These are phyloP conservation scores for Alternaria triticimaculans DNA, from an alignment of 2,329 filamentous ascomycete genomes.

Conservation along the genomic window DNA sequence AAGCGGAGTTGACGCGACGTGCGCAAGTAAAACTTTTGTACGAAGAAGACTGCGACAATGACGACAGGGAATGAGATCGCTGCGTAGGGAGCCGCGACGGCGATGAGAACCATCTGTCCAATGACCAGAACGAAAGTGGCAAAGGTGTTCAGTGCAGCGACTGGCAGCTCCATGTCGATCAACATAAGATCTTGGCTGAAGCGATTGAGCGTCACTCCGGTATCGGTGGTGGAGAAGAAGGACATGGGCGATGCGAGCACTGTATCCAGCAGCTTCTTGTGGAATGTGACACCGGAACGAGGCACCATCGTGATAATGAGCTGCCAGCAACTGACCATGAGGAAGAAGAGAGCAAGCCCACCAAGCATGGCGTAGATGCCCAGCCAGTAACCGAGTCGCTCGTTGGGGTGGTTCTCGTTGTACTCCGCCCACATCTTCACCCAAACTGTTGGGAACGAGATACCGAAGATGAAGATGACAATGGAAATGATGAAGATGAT, in stretches of 20 bases:
- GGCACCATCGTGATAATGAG: conserved; percentile 63
- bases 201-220: conserved; percentile 55
- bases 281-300: conserved; percentile 59
- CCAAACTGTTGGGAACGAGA: conserved; percentile 52
- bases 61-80: conserved; percentile 52
- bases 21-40: conserved; percentile 57
- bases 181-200: conserved; percentile 58
- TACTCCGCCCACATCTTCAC: conserved; percentile 58
- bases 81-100: conserved; percentile 48
- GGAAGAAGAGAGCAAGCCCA: conserved; percentile 33
- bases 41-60: conserved; percentile 46
- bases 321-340: conserved; percentile 48
- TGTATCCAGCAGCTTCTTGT: conserved; percentile 56
- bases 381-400: conserved; percentile 42
- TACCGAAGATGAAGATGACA: conserved; percentile 44
- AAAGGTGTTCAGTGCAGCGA: conserved; percentile 43
- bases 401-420: conserved; percentile 49
- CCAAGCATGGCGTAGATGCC: conserved; percentile 43
- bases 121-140: conserved; percentile 45
- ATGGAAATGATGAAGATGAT: conserved; percentile 42
- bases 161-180: conserved; percentile 54
- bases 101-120: conserved; percentile 48
- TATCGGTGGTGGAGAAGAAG: conserved; percentile 55
- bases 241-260: conserved; percentile 55
- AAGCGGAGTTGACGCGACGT: conserved; percentile 59